A percentile compares a stretch with the other conserved stretches of the same genome.
Conservation (phyloP, 2,329 filamentous ascomycete genomes). For the Monilinia polystroma region DNA sequence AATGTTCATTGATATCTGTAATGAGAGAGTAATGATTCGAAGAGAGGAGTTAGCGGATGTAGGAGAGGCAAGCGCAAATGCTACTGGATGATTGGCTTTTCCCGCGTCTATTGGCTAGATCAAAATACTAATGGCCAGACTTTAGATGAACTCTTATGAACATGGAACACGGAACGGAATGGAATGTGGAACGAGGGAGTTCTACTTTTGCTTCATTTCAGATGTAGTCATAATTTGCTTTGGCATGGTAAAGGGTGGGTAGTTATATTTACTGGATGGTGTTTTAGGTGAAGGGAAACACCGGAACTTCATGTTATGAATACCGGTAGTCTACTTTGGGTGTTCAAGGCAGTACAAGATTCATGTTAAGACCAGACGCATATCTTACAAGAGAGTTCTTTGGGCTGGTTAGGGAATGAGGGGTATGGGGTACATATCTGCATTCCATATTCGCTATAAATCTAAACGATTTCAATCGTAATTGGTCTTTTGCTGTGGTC, state of each 20-base stretch:
- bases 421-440: neutral
- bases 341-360: neutral
- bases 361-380: neutral
- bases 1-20: slow-evolving; percentile 70
- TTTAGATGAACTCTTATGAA: slow-evolving; percentile 3
- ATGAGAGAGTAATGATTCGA: slow-evolving; percentile 64
- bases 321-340: neutral
- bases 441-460: neutral
- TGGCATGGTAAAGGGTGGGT: neutral
- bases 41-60: slow-evolving; percentile 50
- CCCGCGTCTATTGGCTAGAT: slow-evolving; percentile 2
- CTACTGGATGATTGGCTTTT: slow-evolving; percentile 22
- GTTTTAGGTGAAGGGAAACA: neutral
- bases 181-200: neutral
- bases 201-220: neutral
- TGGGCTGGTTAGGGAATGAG: neutral
- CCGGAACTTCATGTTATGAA: neutral
- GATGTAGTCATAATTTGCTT: neutral
- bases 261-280: neutral
- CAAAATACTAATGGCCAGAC: neutral
- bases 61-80: slow-evolving; percentile 30
- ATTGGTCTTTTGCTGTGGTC: neutral
- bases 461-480: neutral
- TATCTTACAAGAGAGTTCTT: neutral
- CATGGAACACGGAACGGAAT: neutral